Conservation (phyloP, 495 filamentous ascomycete genomes). For the Lophiotrema nucula region DNA sequence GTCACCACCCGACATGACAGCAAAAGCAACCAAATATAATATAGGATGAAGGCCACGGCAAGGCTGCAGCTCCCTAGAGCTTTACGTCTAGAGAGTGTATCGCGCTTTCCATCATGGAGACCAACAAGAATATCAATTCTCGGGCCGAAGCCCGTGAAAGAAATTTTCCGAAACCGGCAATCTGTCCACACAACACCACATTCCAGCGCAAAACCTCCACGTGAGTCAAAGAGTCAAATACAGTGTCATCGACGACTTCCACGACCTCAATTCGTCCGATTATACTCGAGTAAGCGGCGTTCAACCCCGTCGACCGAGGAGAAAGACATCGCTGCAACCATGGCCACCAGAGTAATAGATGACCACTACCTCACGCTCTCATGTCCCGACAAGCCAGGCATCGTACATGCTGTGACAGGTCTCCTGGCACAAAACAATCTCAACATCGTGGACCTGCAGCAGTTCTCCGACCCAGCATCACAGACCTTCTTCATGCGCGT, state of each 20-base stretch:
- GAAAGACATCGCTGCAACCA: neutral
- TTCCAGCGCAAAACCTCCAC: neutral
- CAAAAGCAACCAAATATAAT: no score
- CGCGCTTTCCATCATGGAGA: no score
- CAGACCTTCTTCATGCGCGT: slow-evolving; percentile 77
- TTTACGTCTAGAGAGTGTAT: no score
- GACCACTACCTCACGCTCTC: slow-evolving; percentile 73
- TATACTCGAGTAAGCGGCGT: no score
- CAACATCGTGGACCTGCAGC: slow-evolving; percentile 73
- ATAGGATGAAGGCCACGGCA: no score
- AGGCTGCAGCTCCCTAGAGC: no score
- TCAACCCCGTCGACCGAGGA: no score
- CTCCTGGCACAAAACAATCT: slow-evolving; percentile 63
- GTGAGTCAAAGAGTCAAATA: neutral
- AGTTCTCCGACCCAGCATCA: slow-evolving; percentile 66
- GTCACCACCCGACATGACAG: no score
- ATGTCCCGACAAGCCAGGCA: slow-evolving; percentile 71
- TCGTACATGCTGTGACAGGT: slow-evolving; percentile 73
- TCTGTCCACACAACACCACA: neutral
- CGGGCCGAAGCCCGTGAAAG: neutral
- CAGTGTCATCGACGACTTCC: neutral
- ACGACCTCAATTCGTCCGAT: no score
- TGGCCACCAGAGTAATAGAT: slow-evolving; percentile 15
- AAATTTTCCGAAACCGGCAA: slow-evolving; percentile 1
- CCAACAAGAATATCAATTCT: neutral